A percentile compares a stretch with the other conserved stretches of the same genome.
Conservation (phyloP, 495 filamentous ascomycete species). For the Eremomyces bilateralis region DNA sequence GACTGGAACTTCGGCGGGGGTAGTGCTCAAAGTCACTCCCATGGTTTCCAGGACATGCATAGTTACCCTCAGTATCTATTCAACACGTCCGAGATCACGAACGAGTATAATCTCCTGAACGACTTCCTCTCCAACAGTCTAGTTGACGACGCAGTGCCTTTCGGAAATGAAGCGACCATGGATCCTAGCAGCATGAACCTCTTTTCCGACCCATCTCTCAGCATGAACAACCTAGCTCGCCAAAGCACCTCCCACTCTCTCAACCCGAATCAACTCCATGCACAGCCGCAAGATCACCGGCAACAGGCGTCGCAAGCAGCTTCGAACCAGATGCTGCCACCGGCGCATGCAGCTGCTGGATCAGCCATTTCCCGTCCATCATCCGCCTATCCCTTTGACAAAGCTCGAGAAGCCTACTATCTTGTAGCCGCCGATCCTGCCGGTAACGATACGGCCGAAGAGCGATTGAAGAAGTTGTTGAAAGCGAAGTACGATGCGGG, state of each 20-base stretch:
- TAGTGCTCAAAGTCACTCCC: slow-evolving; percentile 49
- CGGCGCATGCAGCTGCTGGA: slow-evolving; percentile 15
- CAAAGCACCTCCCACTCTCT: slow-evolving; percentile 6
- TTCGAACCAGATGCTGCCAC: slow-evolving; percentile 8
- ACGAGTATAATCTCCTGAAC: slow-evolving; percentile 88
- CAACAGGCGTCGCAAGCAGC: slow-evolving; percentile 6
- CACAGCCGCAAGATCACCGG: slow-evolving; percentile 5
- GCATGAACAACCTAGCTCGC: slow-evolving; percentile 20
- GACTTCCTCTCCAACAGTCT: slow-evolving; percentile 84
- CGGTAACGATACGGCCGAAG: slow-evolving; percentile 76
- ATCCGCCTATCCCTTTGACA: slow-evolving; percentile 45
- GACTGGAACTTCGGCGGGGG: slow-evolving; percentile 46
- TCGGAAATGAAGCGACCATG: slow-evolving; percentile 35
- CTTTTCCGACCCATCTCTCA: slow-evolving; percentile 33
- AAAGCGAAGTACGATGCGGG: slow-evolving; percentile 91
- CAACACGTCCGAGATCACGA: slow-evolving; percentile 76
- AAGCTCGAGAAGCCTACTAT: slow-evolving; percentile 77
- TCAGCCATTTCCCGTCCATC: slow-evolving; percentile 36
- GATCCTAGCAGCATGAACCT: slow-evolving; percentile 25
- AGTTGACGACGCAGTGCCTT: slow-evolving; percentile 51
- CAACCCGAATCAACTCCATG: slow-evolving; percentile 4
- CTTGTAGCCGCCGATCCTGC: slow-evolving; percentile 89
- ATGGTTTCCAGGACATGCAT: slow-evolving; percentile 74
- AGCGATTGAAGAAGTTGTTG: slow-evolving; percentile 85
- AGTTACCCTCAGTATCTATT: slow-evolving; percentile 88